Base-by-base conservation (phyloP, 1,139 yeast genomes). In the Schizosaccharomyces versatilis region DNA sequence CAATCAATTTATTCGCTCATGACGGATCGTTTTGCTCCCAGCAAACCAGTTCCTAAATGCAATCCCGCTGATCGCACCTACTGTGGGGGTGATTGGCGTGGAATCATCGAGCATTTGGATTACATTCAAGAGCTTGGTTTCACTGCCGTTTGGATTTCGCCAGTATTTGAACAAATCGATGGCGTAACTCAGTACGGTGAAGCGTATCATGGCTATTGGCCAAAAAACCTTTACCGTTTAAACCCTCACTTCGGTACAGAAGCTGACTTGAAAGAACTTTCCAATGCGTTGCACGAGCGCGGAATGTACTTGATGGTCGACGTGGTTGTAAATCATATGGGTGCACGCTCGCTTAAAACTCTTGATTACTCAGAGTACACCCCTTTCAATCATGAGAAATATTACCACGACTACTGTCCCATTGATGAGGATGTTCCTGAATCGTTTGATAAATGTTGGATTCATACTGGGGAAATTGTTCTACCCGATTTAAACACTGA, bases 271-370 rank as follows among this genome's bases (percentile, higher is more conserved):
- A 49, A 42, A 38, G 53, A 51, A 14, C 59, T 57, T 14, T 52
- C 53, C 2, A 32, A 52, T 8, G 57, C 57, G n/a, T 54, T 52
- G 14, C 59, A 57, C 48, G 52, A 51, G n/a, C 53, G 55, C 9
- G 59, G 54, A 17, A 57, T 57, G 57, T 55, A 49, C 36, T 36
- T 57, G 51, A 57, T 57, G 59, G 52, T 57, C 38, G 59, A 57
- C 44, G 19, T 57, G 36, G 57, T 56, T 32, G 44, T 57, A 41
- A 57, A 57, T 41, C 54, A 58, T 14, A 47, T 51, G 49, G 59
- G 56, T 19, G 54, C 19, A 9, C 57, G 52, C n/a, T 52, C 51
- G 6, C 53, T 53, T 19, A 41, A 51, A 17, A 17, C 32, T 10
- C 47, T 55, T 17, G 54, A 54, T 39, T 53, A 54, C 40, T 42